Conservation (phyloP, 257 asterid species). For the Solanum boliviense region DNA sequence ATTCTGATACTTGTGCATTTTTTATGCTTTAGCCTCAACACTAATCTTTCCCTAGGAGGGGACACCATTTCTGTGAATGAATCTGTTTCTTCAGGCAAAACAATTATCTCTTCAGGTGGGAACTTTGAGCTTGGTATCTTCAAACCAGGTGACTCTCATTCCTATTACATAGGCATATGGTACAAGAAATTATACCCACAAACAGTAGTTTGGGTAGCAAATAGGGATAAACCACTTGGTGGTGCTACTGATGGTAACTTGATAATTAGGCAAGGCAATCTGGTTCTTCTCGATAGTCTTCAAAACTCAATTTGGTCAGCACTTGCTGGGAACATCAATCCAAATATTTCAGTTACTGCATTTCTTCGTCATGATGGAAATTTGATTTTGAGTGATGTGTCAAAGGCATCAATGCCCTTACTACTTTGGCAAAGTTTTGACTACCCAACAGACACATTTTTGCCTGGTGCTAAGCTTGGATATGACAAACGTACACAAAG, state of each 20-base stretch:
- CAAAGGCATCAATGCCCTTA: background rate
- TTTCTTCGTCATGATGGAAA: background rate
- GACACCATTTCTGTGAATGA: too few species aligned
- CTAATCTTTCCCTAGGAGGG: background rate
- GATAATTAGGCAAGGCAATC: background rate
- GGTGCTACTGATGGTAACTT: background rate
- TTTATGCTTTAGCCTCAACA: background rate
- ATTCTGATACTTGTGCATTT: background rate
- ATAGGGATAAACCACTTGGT: background rate
- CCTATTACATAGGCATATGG: conserved; percentile 23
- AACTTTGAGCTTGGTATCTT: background rate
- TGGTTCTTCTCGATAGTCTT: background rate
- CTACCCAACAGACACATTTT: background rate
- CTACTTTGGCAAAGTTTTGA: conserved; percentile 25
- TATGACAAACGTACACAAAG: background rate
- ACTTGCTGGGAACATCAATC: background rate
- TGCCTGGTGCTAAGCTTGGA: background rate
- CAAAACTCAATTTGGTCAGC: background rate
- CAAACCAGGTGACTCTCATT: background rate
- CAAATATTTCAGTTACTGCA: background rate
- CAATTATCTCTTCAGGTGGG: background rate
- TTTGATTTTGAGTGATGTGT: background rate
- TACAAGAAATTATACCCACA: background rate
- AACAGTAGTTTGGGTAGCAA: background rate
- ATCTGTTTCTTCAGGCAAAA: too few species aligned